Percentiles rank a stretch among this genome's conserved stretches.
Conservation (phyloP, 768 basidiomycete genomes). For the Scleroderma citrinum region DNA sequence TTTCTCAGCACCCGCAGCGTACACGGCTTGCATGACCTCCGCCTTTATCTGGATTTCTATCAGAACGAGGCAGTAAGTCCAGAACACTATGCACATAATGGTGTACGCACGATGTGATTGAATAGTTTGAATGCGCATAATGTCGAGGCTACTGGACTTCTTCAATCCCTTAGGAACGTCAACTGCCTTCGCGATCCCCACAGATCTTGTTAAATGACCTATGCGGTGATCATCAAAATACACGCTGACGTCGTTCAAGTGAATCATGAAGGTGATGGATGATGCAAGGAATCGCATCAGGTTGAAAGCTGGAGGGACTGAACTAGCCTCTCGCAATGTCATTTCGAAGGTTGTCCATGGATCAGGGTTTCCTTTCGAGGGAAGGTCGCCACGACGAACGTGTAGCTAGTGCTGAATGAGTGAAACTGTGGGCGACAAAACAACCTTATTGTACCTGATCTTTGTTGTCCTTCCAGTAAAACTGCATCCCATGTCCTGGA, state of each 20-base stretch:
- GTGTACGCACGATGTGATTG: slow-evolving; percentile 49
- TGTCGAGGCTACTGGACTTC: slow-evolving; percentile 46
- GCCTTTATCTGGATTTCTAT: slow-evolving; percentile 62
- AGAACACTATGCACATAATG: slow-evolving; percentile 1
- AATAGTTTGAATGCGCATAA: slow-evolving; percentile 67
- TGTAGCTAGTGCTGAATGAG: slow-evolving; percentile 48
- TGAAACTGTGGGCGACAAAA: background rate
- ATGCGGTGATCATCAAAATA: slow-evolving; percentile 77
- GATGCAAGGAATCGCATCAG: slow-evolving; percentile 86
- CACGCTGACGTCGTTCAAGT: slow-evolving; percentile 69
- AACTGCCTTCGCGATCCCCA: slow-evolving; percentile 45
- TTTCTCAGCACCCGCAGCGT: slow-evolving; percentile 59
- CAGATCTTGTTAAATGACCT: slow-evolving; percentile 57
- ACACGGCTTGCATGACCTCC: slow-evolving; percentile 76
- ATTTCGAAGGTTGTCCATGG: slow-evolving; percentile 90
- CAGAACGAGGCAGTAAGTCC: slow-evolving; percentile 16
- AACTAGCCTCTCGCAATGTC: slow-evolving; percentile 71
- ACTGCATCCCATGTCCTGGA: slow-evolving; percentile 85
- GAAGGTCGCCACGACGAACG: slow-evolving; percentile 70
- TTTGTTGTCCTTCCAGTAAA: slow-evolving; percentile 92
- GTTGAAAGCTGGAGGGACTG: slow-evolving; percentile 81
- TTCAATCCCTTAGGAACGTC: slow-evolving; percentile 53
- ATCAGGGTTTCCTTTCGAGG: slow-evolving; percentile 31
- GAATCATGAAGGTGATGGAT: slow-evolving; percentile 88
- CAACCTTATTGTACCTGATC: slow-evolving; percentile 53